phyloP scores from a whole-genome alignment of 1,284 basidiomycete genomes.

The Ceratobasidium sp. region DNA sequence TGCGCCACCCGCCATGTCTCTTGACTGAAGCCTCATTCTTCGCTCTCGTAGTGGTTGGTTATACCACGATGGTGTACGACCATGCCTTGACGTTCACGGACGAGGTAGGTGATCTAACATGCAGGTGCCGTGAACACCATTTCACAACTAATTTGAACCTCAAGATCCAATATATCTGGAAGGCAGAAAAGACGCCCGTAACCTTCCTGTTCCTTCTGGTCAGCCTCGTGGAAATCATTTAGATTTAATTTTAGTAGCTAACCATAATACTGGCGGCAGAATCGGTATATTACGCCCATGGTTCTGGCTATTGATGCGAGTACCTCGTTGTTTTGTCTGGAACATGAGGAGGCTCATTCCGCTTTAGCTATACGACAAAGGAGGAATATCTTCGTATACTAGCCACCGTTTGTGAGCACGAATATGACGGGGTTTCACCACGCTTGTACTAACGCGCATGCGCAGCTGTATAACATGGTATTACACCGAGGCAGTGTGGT shows the following conservation, averaged over 20 bases:
- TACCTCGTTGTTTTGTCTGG: not conserved
- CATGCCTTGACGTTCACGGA: conserved; percentile 45
- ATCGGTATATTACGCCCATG: conserved; percentile 32
- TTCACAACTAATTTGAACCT: not conserved
- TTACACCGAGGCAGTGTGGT: conserved; percentile 29
- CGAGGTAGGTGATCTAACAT: conserved; percentile 27
- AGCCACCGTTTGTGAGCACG: conserved; percentile 23
- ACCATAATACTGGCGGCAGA: not conserved
- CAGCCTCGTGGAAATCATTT: conserved; percentile 14
- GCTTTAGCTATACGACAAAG: conserved; percentile 41
- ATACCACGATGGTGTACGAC: conserved; percentile 39
- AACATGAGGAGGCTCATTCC: not conserved
- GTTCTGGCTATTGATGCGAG: conserved; percentile 40
- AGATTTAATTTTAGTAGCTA: not conserved
- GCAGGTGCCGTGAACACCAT: not conserved
- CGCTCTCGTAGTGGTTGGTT: conserved; percentile 37
- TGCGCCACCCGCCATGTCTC: not conserved
- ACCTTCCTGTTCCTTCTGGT: conserved; percentile 41
- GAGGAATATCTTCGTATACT: conserved; percentile 36
- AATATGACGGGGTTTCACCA: not conserved
- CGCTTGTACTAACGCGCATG: not conserved
- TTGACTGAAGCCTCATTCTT: not conserved
- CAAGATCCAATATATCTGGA: conserved; percentile 44
- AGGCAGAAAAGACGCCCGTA: conserved; percentile 27
- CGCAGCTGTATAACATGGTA: conserved; percentile 43